Conservation (phyloP, 2,329 filamentous ascomycete genomes). For the Xylaria sp. region DNA sequence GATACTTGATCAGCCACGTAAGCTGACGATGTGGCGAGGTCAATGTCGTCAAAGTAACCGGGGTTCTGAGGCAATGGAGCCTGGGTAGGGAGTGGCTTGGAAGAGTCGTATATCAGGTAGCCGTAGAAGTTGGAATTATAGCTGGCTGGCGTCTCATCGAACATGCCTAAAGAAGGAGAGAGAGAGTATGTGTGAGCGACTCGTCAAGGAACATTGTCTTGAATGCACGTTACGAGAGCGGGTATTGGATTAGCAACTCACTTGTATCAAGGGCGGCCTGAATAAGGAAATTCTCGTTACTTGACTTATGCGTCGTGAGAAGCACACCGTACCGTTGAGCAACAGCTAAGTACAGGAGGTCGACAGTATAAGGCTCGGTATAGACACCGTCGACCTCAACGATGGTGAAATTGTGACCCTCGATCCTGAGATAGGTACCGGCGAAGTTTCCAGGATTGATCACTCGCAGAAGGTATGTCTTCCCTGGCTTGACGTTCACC, state of each 20-base stretch:
- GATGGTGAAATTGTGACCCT: conserved; percentile 20
- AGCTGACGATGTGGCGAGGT: conserved; percentile 13
- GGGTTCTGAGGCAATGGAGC: conserved; percentile 10
- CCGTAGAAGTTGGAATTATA: conserved; percentile 25
- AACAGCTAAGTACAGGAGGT: conserved; percentile 20
- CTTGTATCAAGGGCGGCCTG: conserved; percentile 21
- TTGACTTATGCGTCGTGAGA: conserved; percentile 8
- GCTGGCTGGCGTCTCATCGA: conserved; percentile 20
- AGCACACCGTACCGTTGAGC: conserved; percentile 22
- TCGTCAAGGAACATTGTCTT: background rate
- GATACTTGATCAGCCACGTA: conserved; percentile 15
- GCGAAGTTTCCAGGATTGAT: conserved; percentile 25
- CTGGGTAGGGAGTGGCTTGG: conserved; percentile 18
- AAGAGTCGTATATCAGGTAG: conserved; percentile 17
- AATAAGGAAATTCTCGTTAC: conserved; percentile 16
- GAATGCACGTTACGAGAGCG: background rate
- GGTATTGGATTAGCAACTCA: background rate
- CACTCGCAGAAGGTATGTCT: conserved; percentile 20
- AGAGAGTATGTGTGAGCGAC: too few species aligned
- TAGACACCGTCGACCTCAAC: conserved; percentile 26
- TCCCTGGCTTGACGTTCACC: conserved; percentile 16
- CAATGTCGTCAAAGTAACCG: conserved; percentile 6
- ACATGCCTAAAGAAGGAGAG: conserved; percentile 18
- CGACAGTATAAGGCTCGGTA: conserved; percentile 20
- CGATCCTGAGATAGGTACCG: conserved; percentile 17